These are phyloP conservation scores for Plasmodium sp. DNA, from an alignment of 169 alveolate species.

Conservation along the genomic window DNA sequence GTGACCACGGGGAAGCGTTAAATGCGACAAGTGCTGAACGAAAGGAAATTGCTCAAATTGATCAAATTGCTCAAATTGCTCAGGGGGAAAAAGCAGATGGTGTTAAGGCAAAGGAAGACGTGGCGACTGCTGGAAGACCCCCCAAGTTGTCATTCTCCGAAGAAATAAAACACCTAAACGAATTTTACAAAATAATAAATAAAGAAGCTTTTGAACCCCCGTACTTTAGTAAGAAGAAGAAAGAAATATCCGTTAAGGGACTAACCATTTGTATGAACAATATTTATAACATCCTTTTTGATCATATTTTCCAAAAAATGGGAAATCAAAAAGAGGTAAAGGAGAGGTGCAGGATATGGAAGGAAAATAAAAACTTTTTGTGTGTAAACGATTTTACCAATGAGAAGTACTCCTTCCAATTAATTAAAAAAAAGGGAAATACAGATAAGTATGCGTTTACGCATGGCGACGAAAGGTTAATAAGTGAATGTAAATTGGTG, in stretches of 20 bases:
- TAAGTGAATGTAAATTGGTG: slow-evolving; percentile 34
- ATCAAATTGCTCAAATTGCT: neutral
- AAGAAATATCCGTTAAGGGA: slow-evolving; percentile 6
- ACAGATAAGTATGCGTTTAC: slow-evolving; percentile 29
- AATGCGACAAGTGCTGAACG: neutral
- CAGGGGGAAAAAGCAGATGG: neutral
- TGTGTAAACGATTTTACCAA: slow-evolving; percentile 32
- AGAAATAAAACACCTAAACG: slow-evolving; percentile 50
- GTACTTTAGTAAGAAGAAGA: neutral
- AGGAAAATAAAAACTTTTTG: slow-evolving; percentile 29
- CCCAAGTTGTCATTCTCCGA: slow-evolving; percentile 11
- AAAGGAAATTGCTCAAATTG: neutral
- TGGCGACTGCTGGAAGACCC: neutral
- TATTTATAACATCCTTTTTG: slow-evolving; percentile 45
- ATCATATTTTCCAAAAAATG: slow-evolving; percentile 26
- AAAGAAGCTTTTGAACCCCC: slow-evolving; percentile 73
- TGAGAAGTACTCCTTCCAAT: slow-evolving; percentile 50
- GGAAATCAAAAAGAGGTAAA: neutral
- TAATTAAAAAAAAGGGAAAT: slow-evolving; percentile 33
- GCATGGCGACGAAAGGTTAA: slow-evolving; percentile 62
- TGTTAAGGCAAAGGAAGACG: neutral
- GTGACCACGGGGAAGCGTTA: neutral
- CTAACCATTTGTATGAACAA: slow-evolving; percentile 42
- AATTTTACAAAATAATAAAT: slow-evolving; percentile 42
- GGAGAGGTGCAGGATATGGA: slow-evolving; percentile 44